A percentile compares a stretch with the other conserved stretches of the same genome.
Conservation (phyloP, 2,329 filamentous ascomycete genomes). For the Diaporthe australafricana region DNA sequence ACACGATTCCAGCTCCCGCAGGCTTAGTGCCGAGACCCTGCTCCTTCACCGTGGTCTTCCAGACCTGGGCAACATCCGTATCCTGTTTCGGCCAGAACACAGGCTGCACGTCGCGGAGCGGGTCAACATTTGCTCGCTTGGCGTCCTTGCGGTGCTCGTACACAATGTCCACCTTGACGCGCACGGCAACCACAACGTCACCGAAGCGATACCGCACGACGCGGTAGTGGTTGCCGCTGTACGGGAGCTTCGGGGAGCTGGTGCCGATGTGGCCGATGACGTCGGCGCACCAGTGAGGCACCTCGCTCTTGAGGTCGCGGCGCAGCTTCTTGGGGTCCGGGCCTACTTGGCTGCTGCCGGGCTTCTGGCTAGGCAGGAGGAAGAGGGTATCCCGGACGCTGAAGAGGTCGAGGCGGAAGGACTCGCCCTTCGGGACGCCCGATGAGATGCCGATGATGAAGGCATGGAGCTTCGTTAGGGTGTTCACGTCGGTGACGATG, state of each 20-base stretch:
- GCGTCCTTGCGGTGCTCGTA: slow-evolving; percentile 5
- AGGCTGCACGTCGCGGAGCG: neutral
- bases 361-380: neutral
- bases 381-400: slow-evolving; percentile 32
- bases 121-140: neutral
- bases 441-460: slow-evolving; percentile 11
- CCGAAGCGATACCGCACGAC: slow-evolving; percentile 31
- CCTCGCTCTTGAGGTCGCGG: neutral
- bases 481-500: slow-evolving; percentile 29
- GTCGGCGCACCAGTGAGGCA: slow-evolving; percentile 26
- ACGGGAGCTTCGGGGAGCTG: neutral
- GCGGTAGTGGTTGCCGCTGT: slow-evolving; percentile 29
- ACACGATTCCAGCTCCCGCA: neutral
- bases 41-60: slow-evolving; percentile 19
- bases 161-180: slow-evolving; percentile 29
- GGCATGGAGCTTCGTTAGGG: slow-evolving; percentile 19
- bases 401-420: slow-evolving; percentile 34
- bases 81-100: neutral
- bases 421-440: neutral
- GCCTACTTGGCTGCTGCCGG: slow-evolving; percentile 22
- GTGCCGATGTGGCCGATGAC: neutral
- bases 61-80: neutral
- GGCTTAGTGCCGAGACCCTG: slow-evolving; percentile 13
- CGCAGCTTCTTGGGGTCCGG: neutral
- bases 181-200: slow-evolving; percentile 11